A percentile compares a stretch with the other conserved stretches of the same genome.
These are phyloP conservation scores for Boletus subcaerulescens DNA, from an alignment of 768 basidiomycete genomes.

Conservation along the genomic window DNA sequence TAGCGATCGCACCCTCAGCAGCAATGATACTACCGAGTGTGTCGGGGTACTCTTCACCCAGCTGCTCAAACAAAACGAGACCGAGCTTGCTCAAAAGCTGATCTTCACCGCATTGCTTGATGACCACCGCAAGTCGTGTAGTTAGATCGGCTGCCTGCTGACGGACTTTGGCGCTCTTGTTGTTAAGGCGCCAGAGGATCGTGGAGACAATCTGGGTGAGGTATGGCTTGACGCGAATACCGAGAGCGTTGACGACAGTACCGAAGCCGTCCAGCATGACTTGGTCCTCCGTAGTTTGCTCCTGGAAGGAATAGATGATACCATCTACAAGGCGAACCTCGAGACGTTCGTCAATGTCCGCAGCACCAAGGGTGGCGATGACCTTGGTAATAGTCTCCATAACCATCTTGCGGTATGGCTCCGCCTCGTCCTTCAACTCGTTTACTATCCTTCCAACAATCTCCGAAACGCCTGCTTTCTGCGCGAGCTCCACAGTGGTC, in stretches of 20 bases:
- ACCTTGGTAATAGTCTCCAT: constrained; percentile 99
- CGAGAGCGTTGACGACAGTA: constrained; percentile 94
- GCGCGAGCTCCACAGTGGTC: constrained; percentile 96
- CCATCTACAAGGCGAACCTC: constrained; percentile 95
- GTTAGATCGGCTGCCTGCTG: constrained; percentile 99
- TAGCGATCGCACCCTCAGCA: constrained; percentile 97
- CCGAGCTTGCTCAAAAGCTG: constrained; percentile 94
- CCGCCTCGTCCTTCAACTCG: constrained; percentile 54
- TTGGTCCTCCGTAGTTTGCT: constrained; percentile 98
- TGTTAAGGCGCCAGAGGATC: constrained; percentile 98
- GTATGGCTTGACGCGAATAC: constrained; percentile 96
- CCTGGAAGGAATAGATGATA: constrained; percentile 99
- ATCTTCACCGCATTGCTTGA: constrained; percentile 98
- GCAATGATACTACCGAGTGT: constrained; percentile 99
- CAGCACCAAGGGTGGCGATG: constrained; percentile 88
- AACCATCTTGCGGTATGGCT: constrained; percentile 97
- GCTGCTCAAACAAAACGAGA: constrained; percentile 94
- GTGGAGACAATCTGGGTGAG: constrained; percentile 99
- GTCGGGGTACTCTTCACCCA: constrained; percentile 99
- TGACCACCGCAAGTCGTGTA: constrained; percentile 91
- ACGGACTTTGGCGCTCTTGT: constrained; percentile 98
- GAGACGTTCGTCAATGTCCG: constrained; percentile 94
- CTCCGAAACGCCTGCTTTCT: constrained; percentile 95
- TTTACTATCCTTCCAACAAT: constrained; percentile 83
- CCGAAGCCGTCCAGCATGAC: constrained; percentile 99